Percentiles rank a stretch among this genome's conserved stretches.
These are phyloP conservation scores for Klebsormidium nitens DNA, from an alignment of 139 green algal species.

Conservation along the genomic window DNA sequence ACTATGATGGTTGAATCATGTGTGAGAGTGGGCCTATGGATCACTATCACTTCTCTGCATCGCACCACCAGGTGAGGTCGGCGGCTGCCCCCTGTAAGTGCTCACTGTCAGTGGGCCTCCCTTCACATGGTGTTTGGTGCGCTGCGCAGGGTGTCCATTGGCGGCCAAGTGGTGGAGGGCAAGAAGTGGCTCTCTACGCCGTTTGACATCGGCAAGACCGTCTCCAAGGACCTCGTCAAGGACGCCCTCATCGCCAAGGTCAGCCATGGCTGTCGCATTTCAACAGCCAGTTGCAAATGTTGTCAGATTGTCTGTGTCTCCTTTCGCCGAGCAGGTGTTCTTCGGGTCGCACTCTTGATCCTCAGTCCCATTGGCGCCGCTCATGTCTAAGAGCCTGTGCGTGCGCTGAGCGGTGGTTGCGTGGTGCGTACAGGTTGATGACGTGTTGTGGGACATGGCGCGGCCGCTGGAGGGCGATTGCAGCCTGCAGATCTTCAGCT, in stretches of 20 bases:
- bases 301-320: background rate
- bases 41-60: background rate
- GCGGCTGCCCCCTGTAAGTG: conserved; percentile 15
- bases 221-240: conserved; percentile 85
- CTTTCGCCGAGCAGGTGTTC: too few relatives aligned
- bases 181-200: conserved; percentile 82
- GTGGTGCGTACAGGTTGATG: conserved; percentile 51
- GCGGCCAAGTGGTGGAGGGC: conserved; percentile 61
- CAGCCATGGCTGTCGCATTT: too few relatives aligned
- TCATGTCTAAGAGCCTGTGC: too few relatives aligned
- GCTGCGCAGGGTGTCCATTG: conserved; percentile 75
- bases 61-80: background rate
- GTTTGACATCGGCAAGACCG: conserved; percentile 80
- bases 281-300: too few relatives aligned
- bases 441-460: conserved; percentile 77
- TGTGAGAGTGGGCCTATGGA: background rate
- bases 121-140: background rate
- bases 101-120: conserved; percentile 49
- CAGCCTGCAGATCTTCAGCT: conserved; percentile 73
- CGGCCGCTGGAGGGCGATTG: conserved; percentile 85
- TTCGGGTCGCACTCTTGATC: too few relatives aligned
- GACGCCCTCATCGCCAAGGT: conserved; percentile 75
- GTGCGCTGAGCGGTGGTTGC: too few relatives aligned
- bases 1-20: background rate
- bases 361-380: too few relatives aligned